Evolutionary conservation across 768 basidiomycete genomes (phyloP).

Genomic region (Hericium coralloides): DNA sequence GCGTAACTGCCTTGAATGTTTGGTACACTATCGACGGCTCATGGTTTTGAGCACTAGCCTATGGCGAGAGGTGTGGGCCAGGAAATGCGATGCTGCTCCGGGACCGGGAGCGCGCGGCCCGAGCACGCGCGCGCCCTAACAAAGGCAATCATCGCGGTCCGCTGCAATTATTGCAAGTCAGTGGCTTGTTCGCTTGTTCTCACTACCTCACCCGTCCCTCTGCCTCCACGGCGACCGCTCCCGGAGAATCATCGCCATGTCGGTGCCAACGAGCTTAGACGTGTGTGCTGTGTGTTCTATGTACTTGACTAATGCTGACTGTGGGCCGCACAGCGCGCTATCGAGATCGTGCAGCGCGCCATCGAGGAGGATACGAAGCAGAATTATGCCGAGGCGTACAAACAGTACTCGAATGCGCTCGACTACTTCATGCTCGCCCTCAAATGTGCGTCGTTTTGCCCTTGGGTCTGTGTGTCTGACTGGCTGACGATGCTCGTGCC

Average conservation of each 20-base stretch:
- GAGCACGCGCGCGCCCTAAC: background rate
- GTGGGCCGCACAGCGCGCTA: slow-evolving; percentile 48
- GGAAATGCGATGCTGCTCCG: background rate
- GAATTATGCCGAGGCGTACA: slow-evolving; percentile 92
- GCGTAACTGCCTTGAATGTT: too few species aligned
- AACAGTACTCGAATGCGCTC: slow-evolving; percentile 87
- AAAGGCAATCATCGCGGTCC: background rate
- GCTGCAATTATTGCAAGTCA: background rate
- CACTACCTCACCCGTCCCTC: background rate
- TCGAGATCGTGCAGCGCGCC: slow-evolving; percentile 86
- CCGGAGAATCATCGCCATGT: background rate
- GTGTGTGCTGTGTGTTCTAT: background rate
- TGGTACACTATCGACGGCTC: too few species aligned
- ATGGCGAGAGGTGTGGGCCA: too few species aligned
- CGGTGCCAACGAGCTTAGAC: background rate
- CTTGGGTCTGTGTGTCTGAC: background rate
- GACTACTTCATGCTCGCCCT: slow-evolving; percentile 98
- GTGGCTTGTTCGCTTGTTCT: background rate
- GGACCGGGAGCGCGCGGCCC: background rate
- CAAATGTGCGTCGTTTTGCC: slow-evolving; percentile 54
- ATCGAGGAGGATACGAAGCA: slow-evolving; percentile 90
- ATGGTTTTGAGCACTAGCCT: too few species aligned
- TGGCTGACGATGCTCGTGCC: background rate
- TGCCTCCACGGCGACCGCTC: background rate
- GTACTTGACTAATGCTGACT: background rate